These are phyloP conservation scores for Apiospora phragmitis DNA, from an alignment of 2,329 filamentous ascomycete species.

Conservation along the genomic window DNA sequence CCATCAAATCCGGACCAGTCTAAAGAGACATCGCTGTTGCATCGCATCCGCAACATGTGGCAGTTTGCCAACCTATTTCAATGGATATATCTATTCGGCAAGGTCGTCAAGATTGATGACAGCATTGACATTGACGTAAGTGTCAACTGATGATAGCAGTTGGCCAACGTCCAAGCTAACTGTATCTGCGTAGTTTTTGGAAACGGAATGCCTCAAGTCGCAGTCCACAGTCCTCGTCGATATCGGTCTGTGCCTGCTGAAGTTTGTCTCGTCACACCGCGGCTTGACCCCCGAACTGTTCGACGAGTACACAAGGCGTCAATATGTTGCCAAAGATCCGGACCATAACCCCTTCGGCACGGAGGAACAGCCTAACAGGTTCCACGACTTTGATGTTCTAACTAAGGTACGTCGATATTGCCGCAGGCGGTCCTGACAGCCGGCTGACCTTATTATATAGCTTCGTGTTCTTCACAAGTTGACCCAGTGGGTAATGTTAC, in stretches of 20 bases:
- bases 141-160: constrained; percentile 7
- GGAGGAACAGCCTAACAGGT: constrained; percentile 70
- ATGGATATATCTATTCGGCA: constrained; percentile 90
- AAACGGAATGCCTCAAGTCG: constrained; percentile 83
- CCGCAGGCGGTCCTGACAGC: background rate
- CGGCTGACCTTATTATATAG: constrained; percentile 35
- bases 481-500: constrained; percentile 84
- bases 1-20: constrained; percentile 14
- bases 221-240: constrained; percentile 73
- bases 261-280: constrained; percentile 91
- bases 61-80: constrained; percentile 93
- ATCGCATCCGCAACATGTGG: constrained; percentile 85
- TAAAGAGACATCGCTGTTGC: constrained; percentile 48
- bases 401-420: constrained; percentile 61
- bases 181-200: constrained; percentile 66
- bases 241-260: constrained; percentile 83
- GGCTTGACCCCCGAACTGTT: constrained; percentile 85
- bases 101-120: constrained; percentile 85
- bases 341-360: constrained; percentile 81
- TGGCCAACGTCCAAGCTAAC: background rate
- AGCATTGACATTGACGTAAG: constrained; percentile 86
- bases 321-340: constrained; percentile 82
- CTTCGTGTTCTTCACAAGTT: constrained; percentile 83
- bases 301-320: constrained; percentile 88
- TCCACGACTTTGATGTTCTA: constrained; percentile 79